Base-by-base conservation (phyloP, 2,329 filamentous ascomycete species). In the Conoideocrella luteorostrata region DNA sequence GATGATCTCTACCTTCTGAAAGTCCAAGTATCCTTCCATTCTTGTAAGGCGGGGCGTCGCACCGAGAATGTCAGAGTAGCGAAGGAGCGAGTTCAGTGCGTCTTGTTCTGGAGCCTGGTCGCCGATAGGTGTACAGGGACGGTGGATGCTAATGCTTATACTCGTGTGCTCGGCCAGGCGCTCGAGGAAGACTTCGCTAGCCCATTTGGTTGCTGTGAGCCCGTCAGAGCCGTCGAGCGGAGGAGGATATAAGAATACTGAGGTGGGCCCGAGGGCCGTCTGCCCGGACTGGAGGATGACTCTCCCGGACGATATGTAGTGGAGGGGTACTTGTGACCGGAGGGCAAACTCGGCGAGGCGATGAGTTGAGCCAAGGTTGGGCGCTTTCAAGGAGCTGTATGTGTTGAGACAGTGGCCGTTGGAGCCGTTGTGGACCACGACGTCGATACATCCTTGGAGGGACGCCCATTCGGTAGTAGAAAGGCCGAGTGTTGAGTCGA, bases 341-440 rank as follows among this genome's bases (percentile, higher is more conserved):
- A 59, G 33, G 3, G 52, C 52, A 13, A 64, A 29, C 7, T 42
- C 39, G 1, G 55, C 51, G 3, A 67, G 45, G n/a, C 55, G 50
- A 11, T 52, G 48, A 6, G 58, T 65, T 0, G 36, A 30, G 9
- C 10, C 30, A 2, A 63, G 30, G 39, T 67, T 65, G 13, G 51
- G 23, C 2, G n/a, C 24, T 3, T 50, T 44, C 0, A 66, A 48
- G 2, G 51, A 47, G 2, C 39, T 18, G 52, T 65, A 66, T 5
- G 47, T 48, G 39, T 66, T 59, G 46, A 53, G 45, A 52, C 51
- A 65, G 20, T 46, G 59, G 17, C 51, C 53, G 32, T 63, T 57
- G n/a, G 64, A 65, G 10, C 65, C 69, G 36, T 57, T 59, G 52
- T 73, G 78, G 26, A 84, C 71, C 39, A 82, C 68, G 2, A 71